Base-by-base conservation (phyloP, 768 basidiomycete species). In the Amylocystis lapponica region DNA sequence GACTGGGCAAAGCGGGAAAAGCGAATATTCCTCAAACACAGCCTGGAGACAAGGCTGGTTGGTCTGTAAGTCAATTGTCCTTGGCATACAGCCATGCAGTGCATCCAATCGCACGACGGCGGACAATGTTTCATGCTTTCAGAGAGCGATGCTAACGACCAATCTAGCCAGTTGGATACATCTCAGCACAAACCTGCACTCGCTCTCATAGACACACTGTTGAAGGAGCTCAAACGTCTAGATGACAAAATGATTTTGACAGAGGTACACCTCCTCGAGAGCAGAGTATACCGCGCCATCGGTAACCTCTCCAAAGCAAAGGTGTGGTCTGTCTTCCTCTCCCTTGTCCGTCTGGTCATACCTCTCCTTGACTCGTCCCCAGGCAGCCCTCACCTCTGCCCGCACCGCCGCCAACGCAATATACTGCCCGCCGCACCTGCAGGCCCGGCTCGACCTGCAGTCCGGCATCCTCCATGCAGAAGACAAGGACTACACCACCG, bases 191-290 rank as follows among this genome's bases (percentile, higher is more conserved):
- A 86, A 54, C 74, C 79, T 0, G 92, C 95, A 0, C 72, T 97
- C 12, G 56, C 75, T 0, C 75, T 91, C 38, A 93, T 97, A 49
- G 92, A 94, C 47, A 70, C 73, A 0, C 77, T 99, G n/a, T 73
- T 98, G 26, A 83, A 83, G 2, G 96, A 98, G 63, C 77, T 99
- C 16, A 92, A 88, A 65, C 78, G 83, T 20, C 70, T 99, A 21
- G 95, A 99, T 62, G 96, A 98, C 68, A 98, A 98, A 72, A 86
- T 95, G 78, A 88, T 98, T 48, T 74, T 99, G 23, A 97, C 94
- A 3, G 95, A 98, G 60, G 93, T 98, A 0, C 93, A 95, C 55
- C 75, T 99, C 8, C 76, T 98, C 29, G 95, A 99, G 66, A 89
- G 88, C 45, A 69, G 91, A 33, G 90, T 94, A 2, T 90, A 94